Conservation (phyloP, 2,329 filamentous ascomycete genomes). For the Cercospora sesami region DNA sequence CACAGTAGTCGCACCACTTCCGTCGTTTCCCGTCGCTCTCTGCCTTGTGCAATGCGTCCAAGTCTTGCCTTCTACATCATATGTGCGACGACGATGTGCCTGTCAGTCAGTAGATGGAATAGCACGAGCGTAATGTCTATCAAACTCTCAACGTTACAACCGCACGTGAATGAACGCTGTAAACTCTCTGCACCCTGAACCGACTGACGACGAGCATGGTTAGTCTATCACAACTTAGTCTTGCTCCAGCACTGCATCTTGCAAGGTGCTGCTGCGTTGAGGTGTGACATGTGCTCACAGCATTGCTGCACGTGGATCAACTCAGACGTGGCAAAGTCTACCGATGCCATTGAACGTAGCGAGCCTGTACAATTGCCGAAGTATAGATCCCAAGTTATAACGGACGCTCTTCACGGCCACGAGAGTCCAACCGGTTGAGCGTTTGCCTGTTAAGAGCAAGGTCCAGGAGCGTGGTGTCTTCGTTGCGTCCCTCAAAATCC, state of each 20-base stretch:
- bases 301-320: not conserved
- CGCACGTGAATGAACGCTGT: not conserved
- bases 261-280: not conserved
- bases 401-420: not conserved
- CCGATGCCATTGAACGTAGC: not conserved
- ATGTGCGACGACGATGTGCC: not conserved
- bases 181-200: not conserved
- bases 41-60: not conserved
- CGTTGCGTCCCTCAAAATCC: not conserved
- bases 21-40: conserved; percentile 1
- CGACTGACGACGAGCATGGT: not conserved
- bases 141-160: not conserved
- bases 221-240: not conserved
- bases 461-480: not conserved
- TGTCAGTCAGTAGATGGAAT: not conserved
- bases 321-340: not conserved
- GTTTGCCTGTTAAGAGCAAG: not conserved
- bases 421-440: not conserved
- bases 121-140: not conserved
- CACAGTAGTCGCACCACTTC: not conserved
- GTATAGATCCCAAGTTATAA: not conserved
- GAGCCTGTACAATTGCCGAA: not conserved
- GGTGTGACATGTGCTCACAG: not conserved
- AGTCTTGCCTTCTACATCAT: not conserved
- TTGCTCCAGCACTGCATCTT: not conserved